Evolutionary conservation across 2,329 filamentous ascomycete genomes (phyloP).

Genomic region (Colletotrichum zoysiae): DNA sequence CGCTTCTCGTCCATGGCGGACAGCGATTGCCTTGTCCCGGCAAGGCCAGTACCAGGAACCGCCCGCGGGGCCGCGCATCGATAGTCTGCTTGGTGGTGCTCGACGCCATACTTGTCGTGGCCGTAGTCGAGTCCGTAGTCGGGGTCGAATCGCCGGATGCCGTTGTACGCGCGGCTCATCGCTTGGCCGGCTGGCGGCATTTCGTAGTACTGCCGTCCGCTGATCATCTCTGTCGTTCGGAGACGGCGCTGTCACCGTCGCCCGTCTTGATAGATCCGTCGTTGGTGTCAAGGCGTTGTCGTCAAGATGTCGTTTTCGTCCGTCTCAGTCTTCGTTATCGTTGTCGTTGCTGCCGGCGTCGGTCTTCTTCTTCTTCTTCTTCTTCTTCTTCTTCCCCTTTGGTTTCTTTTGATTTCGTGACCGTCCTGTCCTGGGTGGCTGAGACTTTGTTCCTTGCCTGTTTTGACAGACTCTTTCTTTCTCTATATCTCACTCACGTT

Average conservation of each 20-base stretch:
- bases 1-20: constrained; percentile 43
- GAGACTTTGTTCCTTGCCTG: not conserved
- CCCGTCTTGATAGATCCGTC: not conserved
- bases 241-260: not conserved
- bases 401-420: not conserved
- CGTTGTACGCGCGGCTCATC: constrained; percentile 9
- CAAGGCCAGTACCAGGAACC: constrained; percentile 10
- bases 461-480: constrained; percentile 17
- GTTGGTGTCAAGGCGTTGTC: not conserved
- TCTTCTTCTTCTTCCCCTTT: not conserved
- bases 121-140: constrained; percentile 24
- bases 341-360: not conserved
- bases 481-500: not conserved
- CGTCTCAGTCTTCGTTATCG: not conserved
- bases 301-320: not conserved
- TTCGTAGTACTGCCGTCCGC: constrained; percentile 37
- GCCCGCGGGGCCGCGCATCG: constrained; percentile 8
- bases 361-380: not conserved
- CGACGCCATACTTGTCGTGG: constrained; percentile 21
- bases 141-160: constrained; percentile 35
- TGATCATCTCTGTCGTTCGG: constrained; percentile 22
- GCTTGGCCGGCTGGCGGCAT: constrained; percentile 24
- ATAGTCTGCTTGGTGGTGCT: constrained; percentile 3
- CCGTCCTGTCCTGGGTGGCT: constrained; percentile 9
- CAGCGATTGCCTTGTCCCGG: constrained; percentile 39